Evolutionary conservation across 2,329 filamentous ascomycete genomes (phyloP).

Genomic region (Xylaria sp.): DNA sequence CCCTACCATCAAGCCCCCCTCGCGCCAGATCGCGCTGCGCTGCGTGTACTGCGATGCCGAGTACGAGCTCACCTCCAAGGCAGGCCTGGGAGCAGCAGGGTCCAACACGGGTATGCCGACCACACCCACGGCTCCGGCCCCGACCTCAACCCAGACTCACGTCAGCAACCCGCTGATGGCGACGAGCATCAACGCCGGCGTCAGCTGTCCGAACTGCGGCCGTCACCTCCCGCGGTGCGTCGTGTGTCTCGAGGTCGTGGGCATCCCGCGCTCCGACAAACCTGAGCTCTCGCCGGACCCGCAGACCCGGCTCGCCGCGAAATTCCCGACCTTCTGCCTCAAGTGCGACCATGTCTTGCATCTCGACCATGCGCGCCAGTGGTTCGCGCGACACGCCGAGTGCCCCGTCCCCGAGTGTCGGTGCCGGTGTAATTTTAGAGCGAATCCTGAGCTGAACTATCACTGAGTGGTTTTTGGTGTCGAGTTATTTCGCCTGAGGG

Average conservation of each 20-base stretch:
- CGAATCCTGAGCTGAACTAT: conserved; percentile 69
- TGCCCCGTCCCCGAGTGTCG: conserved; percentile 76
- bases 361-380: conserved; percentile 73
- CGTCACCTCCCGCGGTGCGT: conserved; percentile 74
- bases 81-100: conserved; percentile 29
- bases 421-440: conserved; percentile 71
- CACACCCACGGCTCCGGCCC: conserved; percentile 2
- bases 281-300: conserved; percentile 63
- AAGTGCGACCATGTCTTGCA: conserved; percentile 76
- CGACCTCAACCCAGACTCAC: conserved; percentile 35
- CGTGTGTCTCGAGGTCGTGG: conserved; percentile 74
- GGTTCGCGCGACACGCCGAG: conserved; percentile 73
- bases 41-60: conserved; percentile 80
- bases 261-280: conserved; percentile 69
- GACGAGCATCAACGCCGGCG: conserved; percentile 67
- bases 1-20: conserved; percentile 72
- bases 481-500: neutral
- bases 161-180: conserved; percentile 70
- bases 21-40: conserved; percentile 77
- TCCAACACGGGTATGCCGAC: neutral
- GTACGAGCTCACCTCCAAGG: conserved; percentile 59
- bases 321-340: conserved; percentile 76
- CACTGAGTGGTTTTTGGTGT: conserved; percentile 44
- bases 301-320: conserved; percentile 60
- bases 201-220: conserved; percentile 74